Evolutionary conservation across 352 stramenopile genomes (phyloP).

Genomic region (Globisporangium canariense): DNA sequence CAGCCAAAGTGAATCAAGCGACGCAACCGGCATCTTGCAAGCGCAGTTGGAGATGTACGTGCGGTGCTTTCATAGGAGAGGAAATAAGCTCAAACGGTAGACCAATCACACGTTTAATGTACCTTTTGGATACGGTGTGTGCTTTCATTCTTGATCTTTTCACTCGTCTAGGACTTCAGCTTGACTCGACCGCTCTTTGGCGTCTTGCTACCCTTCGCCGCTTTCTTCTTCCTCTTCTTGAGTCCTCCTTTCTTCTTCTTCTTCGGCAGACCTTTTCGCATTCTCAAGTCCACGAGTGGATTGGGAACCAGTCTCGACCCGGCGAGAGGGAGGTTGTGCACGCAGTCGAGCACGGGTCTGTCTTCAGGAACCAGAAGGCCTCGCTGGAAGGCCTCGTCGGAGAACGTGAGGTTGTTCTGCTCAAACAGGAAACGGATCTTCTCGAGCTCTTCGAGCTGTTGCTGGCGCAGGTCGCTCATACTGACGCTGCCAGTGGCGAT

Average conservation of each 20-base stretch:
- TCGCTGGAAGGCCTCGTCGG: conserved; percentile 36
- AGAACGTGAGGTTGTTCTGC: conserved; percentile 43
- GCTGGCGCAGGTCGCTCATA: conserved; percentile 51
- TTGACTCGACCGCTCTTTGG: conserved; percentile 18
- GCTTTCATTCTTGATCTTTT: not conserved
- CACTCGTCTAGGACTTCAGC: conserved; percentile 6
- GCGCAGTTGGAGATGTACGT: conserved; percentile 29
- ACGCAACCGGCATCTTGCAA: conserved; percentile 8
- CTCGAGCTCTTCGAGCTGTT: conserved; percentile 59
- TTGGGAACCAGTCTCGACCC: conserved; percentile 45
- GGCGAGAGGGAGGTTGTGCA: conserved; percentile 46
- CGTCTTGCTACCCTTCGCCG: conserved; percentile 24
- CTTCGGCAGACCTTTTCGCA: conserved; percentile 36
- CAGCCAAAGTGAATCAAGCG: not conserved
- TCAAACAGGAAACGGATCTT: conserved; percentile 64
- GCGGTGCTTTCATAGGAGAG: conserved; percentile 10
- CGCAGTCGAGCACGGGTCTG: conserved; percentile 38
- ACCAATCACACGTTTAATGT: not conserved
- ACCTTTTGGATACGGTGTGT: not conserved
- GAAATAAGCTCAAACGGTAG: not conserved
- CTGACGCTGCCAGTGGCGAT: conserved; percentile 23
- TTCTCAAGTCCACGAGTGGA: conserved; percentile 30
- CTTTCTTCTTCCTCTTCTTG: conserved; percentile 39
- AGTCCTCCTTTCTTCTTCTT: conserved; percentile 30
- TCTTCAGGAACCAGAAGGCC: conserved; percentile 66